Evolutionary conservation across 345 rosid genomes (phyloP), one percentile per base, ranked within the genome.

Genomic region (Populus tremula): DNA sequence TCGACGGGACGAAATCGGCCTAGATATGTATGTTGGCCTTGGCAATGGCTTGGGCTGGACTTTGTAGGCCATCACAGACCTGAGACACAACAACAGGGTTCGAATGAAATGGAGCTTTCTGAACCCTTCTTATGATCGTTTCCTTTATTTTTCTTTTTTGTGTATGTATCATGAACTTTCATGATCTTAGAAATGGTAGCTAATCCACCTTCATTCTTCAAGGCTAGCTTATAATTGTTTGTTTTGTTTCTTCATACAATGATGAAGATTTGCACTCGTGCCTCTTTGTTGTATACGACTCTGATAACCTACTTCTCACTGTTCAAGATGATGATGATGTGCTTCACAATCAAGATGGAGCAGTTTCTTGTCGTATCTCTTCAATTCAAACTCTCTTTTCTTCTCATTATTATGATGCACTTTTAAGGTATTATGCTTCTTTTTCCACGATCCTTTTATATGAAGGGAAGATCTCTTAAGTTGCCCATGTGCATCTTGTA

Each of bases 11-110:
- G 73, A 38, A 83, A 77, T 69, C 78, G 90, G 41, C 85, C 94
- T 11, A 87, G 98, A 81, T 96, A 94, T 75, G 92, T 83, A 59
- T 96, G 99, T 79, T 94, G 99, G 98, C 98, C 97, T 5, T 94
- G 97, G 98, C 99, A 96, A 80, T 95, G 94, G 94, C 98, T 94
- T 43, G 98, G 99, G 59, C 63, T 96, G 72, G 96, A 94, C 84
- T 88, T 94, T 75, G 99, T 92, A 10, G 99, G 98, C 59, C 18
- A 76, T 65, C 88, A 70, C 78, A 84, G 71, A 70, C 68, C 87
- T 71, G 93, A 91, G 49, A 77, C 79, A 71, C 90, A 78, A 54
- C 86, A 77, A 71, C 86, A 87, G 75, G 83, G 67, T 80, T 90
- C 94, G 21, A 92, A 94, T 79, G 99, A 94, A 83, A 96, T 91